phyloP scores from a whole-genome alignment of 2,329 filamentous ascomycete genomes.

The Curvularia verruculosa region DNA sequence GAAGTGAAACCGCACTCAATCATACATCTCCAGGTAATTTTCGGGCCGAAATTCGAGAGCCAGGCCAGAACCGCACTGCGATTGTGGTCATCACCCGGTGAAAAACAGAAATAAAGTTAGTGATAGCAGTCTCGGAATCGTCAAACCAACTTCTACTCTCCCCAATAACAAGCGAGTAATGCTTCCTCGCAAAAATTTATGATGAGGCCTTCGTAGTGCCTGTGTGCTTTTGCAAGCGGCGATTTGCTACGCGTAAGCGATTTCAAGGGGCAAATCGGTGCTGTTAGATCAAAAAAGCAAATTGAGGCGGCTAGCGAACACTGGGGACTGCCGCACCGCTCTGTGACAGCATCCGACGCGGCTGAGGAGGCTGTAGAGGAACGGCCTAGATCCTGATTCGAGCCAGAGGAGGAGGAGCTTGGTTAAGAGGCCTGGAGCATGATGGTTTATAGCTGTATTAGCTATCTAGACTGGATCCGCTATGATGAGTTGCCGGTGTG shows the following conservation, averaged over 20 bases:
- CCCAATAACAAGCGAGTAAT: neutral
- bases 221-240: neutral
- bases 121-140: too few relatives aligned
- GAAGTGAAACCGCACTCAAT: neutral
- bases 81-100: neutral
- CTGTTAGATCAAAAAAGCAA: neutral
- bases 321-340: neutral
- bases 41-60: too few relatives aligned
- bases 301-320: neutral
- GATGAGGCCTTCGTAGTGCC: neutral
- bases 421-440: neutral
- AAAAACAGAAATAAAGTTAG: neutral
- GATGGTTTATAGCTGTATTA: neutral
- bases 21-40: neutral
- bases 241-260: neutral
- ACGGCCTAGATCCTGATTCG: neutral
- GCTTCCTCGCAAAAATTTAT: neutral
- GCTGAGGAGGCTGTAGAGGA: neutral
- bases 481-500: neutral
- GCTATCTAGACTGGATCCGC: too few relatives aligned
- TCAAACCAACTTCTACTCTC: neutral
- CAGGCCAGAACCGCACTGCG: neutral
- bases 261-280: neutral
- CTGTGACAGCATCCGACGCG: neutral
- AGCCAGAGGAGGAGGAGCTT: neutral